Evolutionary conservation across 805 yeast genomes (phyloP), one percentile per base, ranked within the genome.

Genomic region (Zygotorulaspora danielsina): DNA sequence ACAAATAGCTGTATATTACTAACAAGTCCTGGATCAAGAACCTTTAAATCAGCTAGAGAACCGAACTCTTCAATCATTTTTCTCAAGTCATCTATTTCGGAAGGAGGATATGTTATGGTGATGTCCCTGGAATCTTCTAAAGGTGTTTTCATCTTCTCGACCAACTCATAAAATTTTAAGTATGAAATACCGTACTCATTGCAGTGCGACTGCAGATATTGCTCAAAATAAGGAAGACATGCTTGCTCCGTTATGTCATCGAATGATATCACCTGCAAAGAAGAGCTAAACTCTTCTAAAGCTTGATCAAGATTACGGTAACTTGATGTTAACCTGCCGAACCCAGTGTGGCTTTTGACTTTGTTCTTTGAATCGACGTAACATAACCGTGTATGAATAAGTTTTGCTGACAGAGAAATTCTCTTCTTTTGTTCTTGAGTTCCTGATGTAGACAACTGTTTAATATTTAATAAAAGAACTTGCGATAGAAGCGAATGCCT

Each of bases 141-240:
- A 0, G 96, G 95, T 34, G 83, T 83, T 50, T 78, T 76, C 26
- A 85, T 71, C 0, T 73, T 68, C 44, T 85, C 83, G 2, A 86
- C 81, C 2, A 75, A 71, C 4, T 73, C 56, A 86, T 88, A 84
- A 44, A 77, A 78, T 31, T 79, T 79, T 3, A 86, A 53, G 19
- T 79, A 54, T 4, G 47, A 36, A 4, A 30, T 15, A 2, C 53
- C 54, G 18, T 40, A 38, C 5, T 27, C 19, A 9, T 45, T 28
- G 6, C 42, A 19, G 11, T 30, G 25, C 15, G 34, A 24, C 2
- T 13, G 10, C 8, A 57, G 30, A 34, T 30, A 59, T 5, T 33
- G 30, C 6, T 44, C 37, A 22, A 59, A 57, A 30, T 29, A 46
- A 4, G 39, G 11, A 2, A 44, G n/a, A 33, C 53, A 49, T 9